These are phyloP conservation scores for Sisymbrium altissimum DNA, from an alignment of 345 rosid species.

Conservation along the genomic window DNA sequence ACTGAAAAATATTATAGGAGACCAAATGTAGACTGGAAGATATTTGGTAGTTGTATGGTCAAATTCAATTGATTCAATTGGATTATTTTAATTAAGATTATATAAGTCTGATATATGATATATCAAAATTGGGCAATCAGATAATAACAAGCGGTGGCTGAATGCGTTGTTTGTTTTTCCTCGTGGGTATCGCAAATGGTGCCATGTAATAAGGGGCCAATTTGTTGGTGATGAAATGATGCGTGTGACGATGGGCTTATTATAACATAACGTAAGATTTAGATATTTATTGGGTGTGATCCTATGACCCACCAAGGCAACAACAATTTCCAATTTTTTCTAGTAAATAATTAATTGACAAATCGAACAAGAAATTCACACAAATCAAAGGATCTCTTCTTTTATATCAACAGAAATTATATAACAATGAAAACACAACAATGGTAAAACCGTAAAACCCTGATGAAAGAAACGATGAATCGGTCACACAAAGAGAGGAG, in stretches of 20 bases:
- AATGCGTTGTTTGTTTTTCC: neutral
- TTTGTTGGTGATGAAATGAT: constrained; percentile 6
- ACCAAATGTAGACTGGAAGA: no score
- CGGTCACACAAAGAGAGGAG: neutral
- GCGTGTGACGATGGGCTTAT: neutral
- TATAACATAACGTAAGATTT: neutral
- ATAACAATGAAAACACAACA: neutral
- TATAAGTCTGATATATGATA: neutral
- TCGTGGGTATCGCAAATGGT: constrained; percentile 19
- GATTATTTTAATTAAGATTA: neutral
- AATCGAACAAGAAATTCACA: neutral
- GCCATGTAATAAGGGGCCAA: constrained; percentile 20
- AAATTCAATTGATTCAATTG: neutral
- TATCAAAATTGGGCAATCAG: no score
- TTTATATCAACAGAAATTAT: constrained; percentile 4
- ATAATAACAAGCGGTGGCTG: constrained; percentile 9
- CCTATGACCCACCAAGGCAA: neutral
- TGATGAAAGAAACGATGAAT: constrained; percentile 3
- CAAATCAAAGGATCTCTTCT: constrained; percentile 12
- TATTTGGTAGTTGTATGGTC: neutral
- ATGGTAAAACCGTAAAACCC: neutral
- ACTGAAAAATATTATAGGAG: no score
- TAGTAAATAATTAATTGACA: neutral
- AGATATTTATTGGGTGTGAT: neutral
- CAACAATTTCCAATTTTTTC: neutral